phyloP scores from a whole-genome alignment of 2,329 filamentous ascomycete genomes.

The Neobulgaria alba region DNA sequence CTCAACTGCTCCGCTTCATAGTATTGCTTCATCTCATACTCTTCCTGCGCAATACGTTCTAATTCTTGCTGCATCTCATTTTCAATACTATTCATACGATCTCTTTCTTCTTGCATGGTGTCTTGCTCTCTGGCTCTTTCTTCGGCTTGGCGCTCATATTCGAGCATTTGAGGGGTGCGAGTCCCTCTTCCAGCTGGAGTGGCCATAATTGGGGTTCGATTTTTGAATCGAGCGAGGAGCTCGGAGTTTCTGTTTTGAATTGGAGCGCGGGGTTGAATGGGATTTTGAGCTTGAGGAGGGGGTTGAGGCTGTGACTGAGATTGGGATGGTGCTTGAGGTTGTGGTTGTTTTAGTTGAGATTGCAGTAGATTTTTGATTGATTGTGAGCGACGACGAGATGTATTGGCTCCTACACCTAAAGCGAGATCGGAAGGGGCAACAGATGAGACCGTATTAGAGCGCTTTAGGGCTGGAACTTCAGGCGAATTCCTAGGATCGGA shows the following conservation, averaged over 20 bases:
- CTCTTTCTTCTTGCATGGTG: slow-evolving; percentile 22
- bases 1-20: slow-evolving; percentile 27
- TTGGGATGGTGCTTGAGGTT: background rate
- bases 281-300: background rate
- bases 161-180: slow-evolving; percentile 24
- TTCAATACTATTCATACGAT: slow-evolving; percentile 21
- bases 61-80: slow-evolving; percentile 18
- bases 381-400: too few species aligned
- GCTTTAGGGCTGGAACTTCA: too few species aligned
- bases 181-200: slow-evolving; percentile 18
- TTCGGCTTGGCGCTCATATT: slow-evolving; percentile 27
- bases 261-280: background rate
- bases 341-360: background rate
- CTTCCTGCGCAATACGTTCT: slow-evolving; percentile 26
- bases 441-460: too few species aligned
- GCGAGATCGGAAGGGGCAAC: too few species aligned
- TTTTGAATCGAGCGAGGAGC: background rate
- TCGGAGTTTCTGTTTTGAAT: background rate
- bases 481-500: slow-evolving; percentile 8
- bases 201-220: slow-evolving; percentile 7
- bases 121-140: slow-evolving; percentile 23
- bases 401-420: too few species aligned
- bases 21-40: slow-evolving; percentile 28
- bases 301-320: background rate
- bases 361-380: too few species aligned